Percentiles rank a stretch among this genome's conserved stretches.
Conservation (phyloP, 1,284 basidiomycete species). For the Ganoderma meredithae region DNA sequence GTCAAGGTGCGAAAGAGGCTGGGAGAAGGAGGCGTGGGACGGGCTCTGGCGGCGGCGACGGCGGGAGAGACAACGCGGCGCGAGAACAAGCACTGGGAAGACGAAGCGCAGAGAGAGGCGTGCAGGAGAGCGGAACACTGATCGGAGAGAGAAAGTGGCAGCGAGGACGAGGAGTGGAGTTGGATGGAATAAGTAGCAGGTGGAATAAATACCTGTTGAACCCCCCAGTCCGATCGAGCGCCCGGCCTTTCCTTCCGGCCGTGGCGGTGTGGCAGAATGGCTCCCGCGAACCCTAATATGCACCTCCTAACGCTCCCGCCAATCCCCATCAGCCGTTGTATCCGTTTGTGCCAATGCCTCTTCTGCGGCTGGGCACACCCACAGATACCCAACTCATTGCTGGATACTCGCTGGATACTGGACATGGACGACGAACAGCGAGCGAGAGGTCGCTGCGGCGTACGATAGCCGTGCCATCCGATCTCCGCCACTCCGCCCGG, state of each 20-base stretch:
- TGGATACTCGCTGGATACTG: background rate
- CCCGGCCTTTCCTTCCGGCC: slow-evolving; percentile 1
- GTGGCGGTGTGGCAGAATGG: background rate
- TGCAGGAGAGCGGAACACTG: background rate
- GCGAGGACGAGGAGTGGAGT: background rate
- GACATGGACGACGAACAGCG: background rate
- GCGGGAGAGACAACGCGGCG: background rate
- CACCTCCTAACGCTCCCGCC: background rate
- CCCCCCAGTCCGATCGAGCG: background rate
- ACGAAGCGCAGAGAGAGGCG: background rate
- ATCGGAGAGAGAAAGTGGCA: background rate
- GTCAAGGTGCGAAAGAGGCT: background rate
- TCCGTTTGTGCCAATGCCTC: background rate
- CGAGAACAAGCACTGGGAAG: background rate
- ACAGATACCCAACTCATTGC: background rate
- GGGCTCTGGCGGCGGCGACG: background rate
- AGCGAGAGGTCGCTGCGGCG: background rate
- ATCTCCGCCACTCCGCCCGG: slow-evolving; percentile 3
- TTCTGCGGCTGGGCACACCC: background rate
- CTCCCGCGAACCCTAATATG: background rate
- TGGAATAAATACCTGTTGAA: background rate
- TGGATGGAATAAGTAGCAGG: background rate
- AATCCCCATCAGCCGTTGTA: background rate
- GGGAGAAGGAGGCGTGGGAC: background rate
- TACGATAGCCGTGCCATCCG: background rate